phyloP scores from a whole-genome alignment of 2,329 filamentous ascomycete genomes.

The Diplodia intermedia region DNA sequence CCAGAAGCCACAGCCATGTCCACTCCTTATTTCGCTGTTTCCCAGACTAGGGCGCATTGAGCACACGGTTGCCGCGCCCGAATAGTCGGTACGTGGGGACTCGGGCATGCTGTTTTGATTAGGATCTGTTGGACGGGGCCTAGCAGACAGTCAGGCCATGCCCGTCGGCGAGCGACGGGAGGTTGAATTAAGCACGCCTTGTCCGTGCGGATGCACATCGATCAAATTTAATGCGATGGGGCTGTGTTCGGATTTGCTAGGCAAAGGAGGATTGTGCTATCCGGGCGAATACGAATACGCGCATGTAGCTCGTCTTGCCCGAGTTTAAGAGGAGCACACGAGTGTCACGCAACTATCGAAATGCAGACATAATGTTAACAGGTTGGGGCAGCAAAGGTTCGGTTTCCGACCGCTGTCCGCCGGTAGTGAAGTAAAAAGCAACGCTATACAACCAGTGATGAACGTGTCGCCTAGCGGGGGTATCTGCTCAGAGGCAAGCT shows the following conservation, averaged over 20 bases:
- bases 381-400: not conserved
- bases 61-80: conserved; percentile 8
- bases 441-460: conserved; percentile 20
- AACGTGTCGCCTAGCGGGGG: conserved; percentile 13
- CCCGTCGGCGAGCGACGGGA: not conserved
- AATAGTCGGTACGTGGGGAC: not conserved
- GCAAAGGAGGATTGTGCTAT: not conserved
- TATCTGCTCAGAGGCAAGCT: conserved; percentile 23
- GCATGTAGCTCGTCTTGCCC: not conserved
- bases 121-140: conserved; percentile 9
- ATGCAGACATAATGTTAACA: not conserved
- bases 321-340: not conserved
- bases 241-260: not conserved
- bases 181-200: conserved; percentile 17
- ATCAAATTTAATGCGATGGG: not conserved
- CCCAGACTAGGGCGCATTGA: not conserved
- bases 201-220: conserved; percentile 23
- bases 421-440: conserved; percentile 1
- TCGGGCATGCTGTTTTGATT: conserved; percentile 11
- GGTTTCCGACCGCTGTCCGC: conserved; percentile 11
- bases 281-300: conserved; percentile 18
- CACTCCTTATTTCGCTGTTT: conserved; percentile 8
- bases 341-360: conserved; percentile 2
- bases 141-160: not conserved
- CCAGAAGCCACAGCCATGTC: conserved; percentile 2